Conservation (phyloP, 75 land plant genomes). For the Pinus albicaulis region DNA sequence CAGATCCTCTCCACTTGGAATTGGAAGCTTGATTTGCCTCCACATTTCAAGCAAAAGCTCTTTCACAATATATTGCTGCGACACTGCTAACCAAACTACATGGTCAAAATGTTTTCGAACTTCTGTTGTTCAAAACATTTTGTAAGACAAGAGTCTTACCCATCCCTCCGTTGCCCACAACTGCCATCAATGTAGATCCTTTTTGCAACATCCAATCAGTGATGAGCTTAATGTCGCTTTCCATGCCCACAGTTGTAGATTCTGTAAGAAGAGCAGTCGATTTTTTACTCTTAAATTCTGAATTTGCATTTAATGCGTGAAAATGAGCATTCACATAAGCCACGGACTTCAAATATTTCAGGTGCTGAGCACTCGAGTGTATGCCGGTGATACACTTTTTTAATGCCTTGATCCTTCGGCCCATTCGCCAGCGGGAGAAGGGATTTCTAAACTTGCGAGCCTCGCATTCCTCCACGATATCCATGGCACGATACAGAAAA, state of each 20-base stretch:
- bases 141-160: neutral
- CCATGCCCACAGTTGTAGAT: neutral
- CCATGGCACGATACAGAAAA: neutral
- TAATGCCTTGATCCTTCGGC: neutral
- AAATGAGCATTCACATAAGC: neutral
- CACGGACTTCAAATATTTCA: neutral
- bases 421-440: neutral
- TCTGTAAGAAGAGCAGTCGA: neutral
- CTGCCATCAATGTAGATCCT: neutral
- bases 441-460: no score
- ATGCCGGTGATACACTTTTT: neutral
- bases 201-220: neutral
- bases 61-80: neutral
- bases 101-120: neutral
- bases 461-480: neutral
- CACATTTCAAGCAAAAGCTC: neutral
- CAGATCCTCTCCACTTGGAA: neutral
- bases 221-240: neutral
- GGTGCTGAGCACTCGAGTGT: neutral
- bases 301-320: neutral
- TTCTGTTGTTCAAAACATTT: neutral
- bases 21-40: neutral
- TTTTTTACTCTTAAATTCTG: neutral
- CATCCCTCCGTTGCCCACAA: neutral
- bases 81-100: constrained; percentile 1